Evolutionary conservation across 2,329 filamentous ascomycete species (phyloP), one percentile per base, ranked within the genome.

Genomic region (Capronia epimyces): DNA sequence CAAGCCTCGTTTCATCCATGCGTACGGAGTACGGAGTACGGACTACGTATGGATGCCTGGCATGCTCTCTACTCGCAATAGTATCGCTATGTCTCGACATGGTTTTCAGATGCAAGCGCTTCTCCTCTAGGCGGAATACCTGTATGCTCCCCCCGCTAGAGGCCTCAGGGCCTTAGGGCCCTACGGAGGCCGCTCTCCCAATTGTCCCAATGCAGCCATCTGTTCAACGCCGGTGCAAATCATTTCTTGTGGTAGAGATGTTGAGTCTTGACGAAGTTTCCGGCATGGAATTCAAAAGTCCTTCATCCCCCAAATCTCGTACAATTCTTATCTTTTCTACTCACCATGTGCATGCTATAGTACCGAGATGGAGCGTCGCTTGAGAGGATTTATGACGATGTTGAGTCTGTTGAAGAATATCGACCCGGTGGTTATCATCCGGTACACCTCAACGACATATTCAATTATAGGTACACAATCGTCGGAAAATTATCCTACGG

Each of bases 401-500:
- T 29, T 32, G 65, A 68, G 39, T 15, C 29, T 20, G 63, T 67
- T 18, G 62, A 65, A 53, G 41, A 55, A 8, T 67, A 69, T 34
- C 10, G 45, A 15, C 61, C 59, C 1, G 63, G 66, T 0, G 65
- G 63, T 0, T 69, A 66, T 52, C 65, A 68, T 57, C 65, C 66
- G 0, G 47, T 69, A 1, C 62, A 63, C 58, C 57, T 69, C 15
- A 60, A 61, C 13, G 62, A 66, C 53, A 36, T 39, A 9, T 59
- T 65, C 42, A 58, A 49, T 15, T 8, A 27, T 15, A 63, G 67
- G 29, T 73, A 73, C 42, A 62, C 57, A 6, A 62, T 74, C 34
- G 62, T 66, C 1, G 67, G 70, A n/a, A 73, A 74, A 53, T 61
- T 74, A 5, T 69, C 69, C 0, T 69, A 63, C 58, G 70, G 71